Evolutionary conservation across 2,329 filamentous ascomycete genomes (phyloP), one percentile per base, ranked within the genome.

Genomic region (Knufia fluminis): DNA sequence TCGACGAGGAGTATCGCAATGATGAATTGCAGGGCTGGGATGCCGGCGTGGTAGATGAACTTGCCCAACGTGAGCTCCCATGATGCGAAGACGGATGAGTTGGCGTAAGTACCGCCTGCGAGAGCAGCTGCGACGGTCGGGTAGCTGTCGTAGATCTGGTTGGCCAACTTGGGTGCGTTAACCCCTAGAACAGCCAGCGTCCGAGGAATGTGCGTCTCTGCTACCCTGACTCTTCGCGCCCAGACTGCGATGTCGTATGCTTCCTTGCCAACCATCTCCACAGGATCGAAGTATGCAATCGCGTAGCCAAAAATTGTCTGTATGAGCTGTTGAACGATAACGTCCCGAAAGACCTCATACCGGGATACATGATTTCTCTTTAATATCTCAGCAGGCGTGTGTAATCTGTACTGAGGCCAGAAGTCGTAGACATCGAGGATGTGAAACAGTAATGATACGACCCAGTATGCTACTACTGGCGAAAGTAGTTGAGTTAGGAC

Each of bases 331-430:
- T 98, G 91, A 51, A 97, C 64, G 49, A 97, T 71, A 58, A 97
- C 91, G 72, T 97, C 91, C 65, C 86, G 83, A 55, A 91, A 80
- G 2, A 95, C 89, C 61, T 96, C 84, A 70, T 79, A 86, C 54
- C 88, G 80, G 41, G 85, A 79, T 47, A 88, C 91, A 62, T 87
- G 87, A 68, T 96, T 96, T 60, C 90, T 80, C 67, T 87, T 86
- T 31, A 82, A 66, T 55, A 97, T 85, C 68, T 97, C 91, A 46
- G 88, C 89, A 12, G 92, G 92, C 0, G 92, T 97, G 70, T 98
- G 92, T 36, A 98, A 76, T 55, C 92, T 85, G 70, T 97, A 96
- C 61, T 94, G 80, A 16, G 90, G 83, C 66, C 91, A 94, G 32
- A 91, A 71, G 66, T 96, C 87, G 69, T 83, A 82, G 51, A 82